Evolutionary conservation across 306 rosid genomes (phyloP), one percentile per base, ranked within the genome.

Genomic region (Parietaria judaica): DNA sequence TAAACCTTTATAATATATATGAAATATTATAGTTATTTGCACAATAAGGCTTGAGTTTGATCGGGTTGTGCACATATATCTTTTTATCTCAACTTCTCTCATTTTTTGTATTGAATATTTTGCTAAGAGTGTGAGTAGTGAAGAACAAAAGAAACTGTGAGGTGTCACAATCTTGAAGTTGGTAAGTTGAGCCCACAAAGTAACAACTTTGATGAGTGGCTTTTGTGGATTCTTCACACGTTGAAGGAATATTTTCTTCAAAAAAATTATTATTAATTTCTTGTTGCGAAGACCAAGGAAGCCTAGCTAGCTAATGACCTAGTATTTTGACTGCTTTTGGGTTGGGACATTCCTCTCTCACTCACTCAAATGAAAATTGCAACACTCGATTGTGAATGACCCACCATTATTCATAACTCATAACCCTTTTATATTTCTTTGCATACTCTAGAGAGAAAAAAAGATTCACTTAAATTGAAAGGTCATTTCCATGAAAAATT

Each of bases 311-410:
- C 9, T 41, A 5, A 23, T 0, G 31, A 10, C 50, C 67, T 72
- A 68, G 74, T 67, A 49, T 34, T 23, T 86, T 83, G 84, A 83
- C 86, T 75, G 66, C 83, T 74, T 76, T 68, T 23, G 2, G 31
- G 1, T 23, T 49, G 46, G 59, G 67, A 76, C 65, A 72, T 70
- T 72, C 81, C 38, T 68, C 76, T 68, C 15, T 7, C 55, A 16
- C 51, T 15, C 41, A 7, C 15, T 49, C 53, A 49, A 17, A 46
- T 36, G 53, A 35, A 12, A 47, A 34, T 36, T 48, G 41, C 55
- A 23, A 23, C 31, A 62, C 55, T 62, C 36, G 55, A 62, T 62
- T 35, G 51, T 11, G 8, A 43, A 62, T 12, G 66, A 35, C 54
- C 66, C 66, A 62, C 45, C 45, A 46, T 23, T 46, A 46, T 23